phyloP scores from a whole-genome alignment of 306 rosid genomes.

The Astragalus glycyphyllos region DNA sequence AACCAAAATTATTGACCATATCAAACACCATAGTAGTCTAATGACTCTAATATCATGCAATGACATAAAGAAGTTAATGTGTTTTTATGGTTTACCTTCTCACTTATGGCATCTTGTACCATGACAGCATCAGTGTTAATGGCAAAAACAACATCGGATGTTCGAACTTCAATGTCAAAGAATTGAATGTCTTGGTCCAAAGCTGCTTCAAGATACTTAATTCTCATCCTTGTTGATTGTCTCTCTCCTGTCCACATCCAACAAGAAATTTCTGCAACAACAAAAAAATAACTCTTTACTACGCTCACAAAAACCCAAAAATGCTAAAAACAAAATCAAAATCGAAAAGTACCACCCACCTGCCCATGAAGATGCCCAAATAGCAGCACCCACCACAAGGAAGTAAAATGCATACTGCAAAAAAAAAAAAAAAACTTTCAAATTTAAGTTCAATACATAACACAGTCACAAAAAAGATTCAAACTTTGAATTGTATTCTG shows the following conservation, averaged over 20 bases:
- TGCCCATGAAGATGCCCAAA: constrained; percentile 97
- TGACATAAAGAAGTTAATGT: neutral
- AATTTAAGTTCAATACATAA: neutral
- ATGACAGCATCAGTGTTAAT: constrained; percentile 83
- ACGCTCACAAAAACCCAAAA: constrained; percentile 21
- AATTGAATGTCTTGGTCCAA: constrained; percentile 81
- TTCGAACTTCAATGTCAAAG: constrained; percentile 85
- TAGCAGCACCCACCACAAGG: constrained; percentile 90
- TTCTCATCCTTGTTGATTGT: constrained; percentile 87
- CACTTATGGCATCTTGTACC: constrained; percentile 95
- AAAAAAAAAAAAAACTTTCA: constrained; percentile 28
- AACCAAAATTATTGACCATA: neutral
- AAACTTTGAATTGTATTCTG: neutral
- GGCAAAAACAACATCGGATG: constrained; percentile 90
- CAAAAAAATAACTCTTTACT: constrained; percentile 20
- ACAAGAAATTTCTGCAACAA: constrained; percentile 77
- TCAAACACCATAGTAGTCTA: neutral
- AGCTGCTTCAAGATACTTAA: constrained; percentile 84
- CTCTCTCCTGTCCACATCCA: constrained; percentile 99
- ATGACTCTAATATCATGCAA: constrained; percentile 4
- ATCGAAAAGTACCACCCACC: constrained; percentile 49
- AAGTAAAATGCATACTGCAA: constrained; percentile 88
- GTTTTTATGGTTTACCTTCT: constrained; percentile 64
- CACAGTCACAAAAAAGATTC: constrained; percentile 23
- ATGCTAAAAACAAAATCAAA: neutral